Evolutionary conservation across 2,329 filamentous ascomycete genomes (phyloP).

Genomic region (Trichoderma aggressivum): DNA sequence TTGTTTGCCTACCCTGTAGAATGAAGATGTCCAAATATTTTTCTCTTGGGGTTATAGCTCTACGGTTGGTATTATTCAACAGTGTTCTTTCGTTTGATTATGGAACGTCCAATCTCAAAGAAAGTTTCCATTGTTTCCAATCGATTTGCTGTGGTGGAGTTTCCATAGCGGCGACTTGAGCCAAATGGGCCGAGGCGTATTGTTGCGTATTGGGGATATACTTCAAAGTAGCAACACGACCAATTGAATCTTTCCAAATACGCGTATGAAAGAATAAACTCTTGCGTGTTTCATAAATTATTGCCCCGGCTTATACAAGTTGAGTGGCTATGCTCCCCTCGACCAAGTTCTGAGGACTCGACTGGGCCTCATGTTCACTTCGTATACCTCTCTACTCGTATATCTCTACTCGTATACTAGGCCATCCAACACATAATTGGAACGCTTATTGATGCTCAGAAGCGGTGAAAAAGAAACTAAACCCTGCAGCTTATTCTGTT

Average conservation of each 20-base stretch:
- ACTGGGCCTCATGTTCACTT: not conserved
- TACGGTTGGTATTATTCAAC: not conserved
- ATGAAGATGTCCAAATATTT: not conserved
- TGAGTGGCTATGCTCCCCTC: not conserved
- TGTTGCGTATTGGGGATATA: not conserved
- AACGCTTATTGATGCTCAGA: not conserved
- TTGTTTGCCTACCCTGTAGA: not conserved
- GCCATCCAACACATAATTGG: not conserved
- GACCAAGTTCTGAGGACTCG: not conserved
- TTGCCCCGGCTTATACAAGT: not conserved
- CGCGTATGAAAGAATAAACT: not conserved
- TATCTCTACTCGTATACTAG: not conserved
- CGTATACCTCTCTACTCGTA: too few species aligned
- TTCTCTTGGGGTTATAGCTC: not conserved
- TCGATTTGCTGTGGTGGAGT: not conserved
- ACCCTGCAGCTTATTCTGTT: not conserved
- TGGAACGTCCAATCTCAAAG: not conserved
- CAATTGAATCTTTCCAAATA: not conserved
- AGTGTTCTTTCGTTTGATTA: not conserved
- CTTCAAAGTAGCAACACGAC: not conserved
- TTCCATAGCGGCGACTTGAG: not conserved
- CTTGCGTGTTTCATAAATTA: not conserved
- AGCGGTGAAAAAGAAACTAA: not conserved
- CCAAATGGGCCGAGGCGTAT: rapidly evolving
- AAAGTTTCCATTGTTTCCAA: not conserved